phyloP scores from a whole-genome alignment of 352 stramenopile species.

The Phytopythium mirpurense region DNA sequence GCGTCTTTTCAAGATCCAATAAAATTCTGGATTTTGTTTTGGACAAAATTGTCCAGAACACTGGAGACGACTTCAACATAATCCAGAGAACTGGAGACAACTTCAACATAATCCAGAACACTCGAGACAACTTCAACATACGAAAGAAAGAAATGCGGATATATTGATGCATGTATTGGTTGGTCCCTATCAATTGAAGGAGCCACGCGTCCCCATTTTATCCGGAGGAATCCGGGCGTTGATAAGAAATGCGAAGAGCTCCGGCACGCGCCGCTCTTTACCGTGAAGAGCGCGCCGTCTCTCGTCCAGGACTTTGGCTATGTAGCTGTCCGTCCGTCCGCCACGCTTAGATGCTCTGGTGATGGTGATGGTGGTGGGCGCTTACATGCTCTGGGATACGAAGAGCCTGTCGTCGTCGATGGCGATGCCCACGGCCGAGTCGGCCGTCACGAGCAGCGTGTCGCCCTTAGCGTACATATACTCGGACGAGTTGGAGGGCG shows the following conservation, averaged over 20 bases:
- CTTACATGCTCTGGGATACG: slow-evolving; percentile 44
- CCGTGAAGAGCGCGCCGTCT: background rate
- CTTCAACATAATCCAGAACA: background rate
- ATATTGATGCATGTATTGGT: too few species aligned
- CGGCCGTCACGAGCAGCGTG: slow-evolving; percentile 39
- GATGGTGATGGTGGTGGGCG: too few species aligned
- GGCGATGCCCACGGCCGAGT: slow-evolving; percentile 49
- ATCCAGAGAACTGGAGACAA: too few species aligned
- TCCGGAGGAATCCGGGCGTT: background rate
- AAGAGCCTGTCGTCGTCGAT: slow-evolving; percentile 49
- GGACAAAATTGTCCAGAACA: too few species aligned
- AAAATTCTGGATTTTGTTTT: background rate
- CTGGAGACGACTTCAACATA: too few species aligned
- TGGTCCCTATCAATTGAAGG: too few species aligned
- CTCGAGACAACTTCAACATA: too few species aligned
- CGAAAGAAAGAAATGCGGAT: too few species aligned
- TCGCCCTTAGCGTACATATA: slow-evolving; percentile 29
- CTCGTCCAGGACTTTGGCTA: too few species aligned
- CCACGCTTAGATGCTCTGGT: too few species aligned
- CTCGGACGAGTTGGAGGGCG: slow-evolving; percentile 17
- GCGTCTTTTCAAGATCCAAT: background rate
- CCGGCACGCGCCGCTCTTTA: background rate
- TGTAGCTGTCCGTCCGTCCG: too few species aligned
- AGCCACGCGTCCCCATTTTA: background rate
- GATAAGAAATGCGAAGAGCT: background rate